phyloP scores from a whole-genome alignment of 2,329 filamentous ascomycete genomes.

The Botrytis cinerea region DNA sequence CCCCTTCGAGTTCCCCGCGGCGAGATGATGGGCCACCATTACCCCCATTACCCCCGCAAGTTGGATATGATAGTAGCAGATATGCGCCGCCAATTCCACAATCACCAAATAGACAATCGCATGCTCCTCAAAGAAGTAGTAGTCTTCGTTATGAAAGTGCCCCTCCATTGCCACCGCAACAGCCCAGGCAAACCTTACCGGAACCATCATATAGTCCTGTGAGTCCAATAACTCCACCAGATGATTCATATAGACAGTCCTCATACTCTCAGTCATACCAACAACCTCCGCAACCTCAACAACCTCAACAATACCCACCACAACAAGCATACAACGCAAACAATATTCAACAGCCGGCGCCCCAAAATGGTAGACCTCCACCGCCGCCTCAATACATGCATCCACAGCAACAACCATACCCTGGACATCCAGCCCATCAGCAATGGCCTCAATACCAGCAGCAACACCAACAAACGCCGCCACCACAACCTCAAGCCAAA shows the following conservation, averaged over 20 bases:
- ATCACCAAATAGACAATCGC: conserved; percentile 27
- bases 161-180: conserved; percentile 39
- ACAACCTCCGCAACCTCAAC: conserved; percentile 28
- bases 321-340: conserved; percentile 24
- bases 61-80: conserved; percentile 29
- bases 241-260: conserved; percentile 30
- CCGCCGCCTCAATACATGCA: conserved; percentile 32
- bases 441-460: conserved; percentile 39
- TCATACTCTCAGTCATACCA: conserved; percentile 33
- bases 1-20: conserved; percentile 28
- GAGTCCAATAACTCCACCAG: conserved; percentile 35
- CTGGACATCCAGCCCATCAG: conserved; percentile 28
- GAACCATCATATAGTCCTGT: conserved; percentile 37
- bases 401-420: conserved; percentile 33
- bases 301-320: conserved; percentile 24
- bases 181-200: conserved; percentile 32
- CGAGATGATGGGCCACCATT: conserved; percentile 40
- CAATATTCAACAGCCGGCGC: conserved; percentile 26
- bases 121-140: conserved; percentile 41
- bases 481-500: conserved; percentile 42
- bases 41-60: conserved; percentile 39
- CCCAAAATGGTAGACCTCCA: conserved; percentile 28
- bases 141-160: conserved; percentile 40
- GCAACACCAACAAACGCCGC: conserved; percentile 37
- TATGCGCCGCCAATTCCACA: conserved; percentile 34